Conservation (phyloP, 176 grass and related monocot species). For the Oryza longistaminata region DNA sequence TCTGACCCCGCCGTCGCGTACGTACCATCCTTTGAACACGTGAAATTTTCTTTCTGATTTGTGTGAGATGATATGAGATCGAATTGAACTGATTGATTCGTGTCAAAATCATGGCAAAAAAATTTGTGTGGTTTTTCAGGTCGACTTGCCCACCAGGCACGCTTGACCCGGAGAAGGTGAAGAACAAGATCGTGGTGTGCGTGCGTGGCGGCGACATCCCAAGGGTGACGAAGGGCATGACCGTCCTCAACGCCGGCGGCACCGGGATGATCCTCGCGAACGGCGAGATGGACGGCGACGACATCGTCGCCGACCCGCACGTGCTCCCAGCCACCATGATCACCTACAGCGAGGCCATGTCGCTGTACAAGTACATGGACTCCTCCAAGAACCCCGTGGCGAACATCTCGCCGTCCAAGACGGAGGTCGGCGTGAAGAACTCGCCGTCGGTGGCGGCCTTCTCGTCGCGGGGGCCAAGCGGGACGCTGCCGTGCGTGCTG, state of each 20-base stretch:
- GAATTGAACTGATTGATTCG: neutral
- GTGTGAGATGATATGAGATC: neutral
- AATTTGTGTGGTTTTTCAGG: conserved; percentile 25
- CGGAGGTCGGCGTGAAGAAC: conserved; percentile 57
- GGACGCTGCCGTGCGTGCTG: conserved; percentile 47
- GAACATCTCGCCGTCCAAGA: conserved; percentile 57
- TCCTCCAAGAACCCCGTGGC: conserved; percentile 43
- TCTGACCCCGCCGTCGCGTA: neutral
- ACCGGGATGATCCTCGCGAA: conserved; percentile 69
- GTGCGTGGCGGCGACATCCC: neutral
- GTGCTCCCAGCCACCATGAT: conserved; percentile 77
- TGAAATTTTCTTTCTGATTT: neutral
- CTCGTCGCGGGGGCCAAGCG: conserved; percentile 68
- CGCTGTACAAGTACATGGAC: conserved; percentile 49
- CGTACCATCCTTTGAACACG: neutral
- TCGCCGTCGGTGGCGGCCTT: conserved; percentile 57
- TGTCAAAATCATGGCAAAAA: neutral
- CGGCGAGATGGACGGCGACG: conserved; percentile 15
- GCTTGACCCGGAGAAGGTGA: conserved; percentile 52
- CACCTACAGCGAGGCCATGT: conserved; percentile 41
- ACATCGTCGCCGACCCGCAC: conserved; percentile 50
- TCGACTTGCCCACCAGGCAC: conserved; percentile 30
- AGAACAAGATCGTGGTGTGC: conserved; percentile 74
- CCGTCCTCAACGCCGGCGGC: conserved; percentile 51
- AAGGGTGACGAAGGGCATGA: conserved; percentile 33